A percentile compares a stretch with the other conserved stretches of the same genome.
phyloP scores from a whole-genome alignment of 2,329 filamentous ascomycete genomes.

The Fusarium sp. region DNA sequence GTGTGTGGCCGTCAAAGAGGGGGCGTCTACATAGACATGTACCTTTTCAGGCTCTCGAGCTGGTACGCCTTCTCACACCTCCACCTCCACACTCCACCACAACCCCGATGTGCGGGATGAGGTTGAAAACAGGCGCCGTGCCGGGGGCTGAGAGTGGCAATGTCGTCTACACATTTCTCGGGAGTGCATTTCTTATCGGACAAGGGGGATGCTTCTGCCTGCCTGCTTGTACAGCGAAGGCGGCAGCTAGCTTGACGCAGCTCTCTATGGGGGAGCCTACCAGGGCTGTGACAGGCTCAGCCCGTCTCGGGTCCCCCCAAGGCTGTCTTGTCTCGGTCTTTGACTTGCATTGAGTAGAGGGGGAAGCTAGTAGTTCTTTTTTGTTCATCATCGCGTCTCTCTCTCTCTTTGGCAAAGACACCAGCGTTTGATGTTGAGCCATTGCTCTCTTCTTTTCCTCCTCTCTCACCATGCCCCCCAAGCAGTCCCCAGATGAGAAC shows the following conservation, averaged over 20 bases:
- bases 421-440: background rate
- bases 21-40: background rate
- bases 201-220: background rate
- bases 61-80: background rate
- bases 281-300: constrained; percentile 9
- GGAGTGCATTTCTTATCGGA: background rate
- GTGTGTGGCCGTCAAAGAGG: background rate
- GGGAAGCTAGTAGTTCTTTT: background rate
- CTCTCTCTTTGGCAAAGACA: background rate
- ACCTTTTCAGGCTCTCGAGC: background rate
- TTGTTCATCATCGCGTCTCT: constrained; percentile 5
- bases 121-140: constrained; percentile 1
- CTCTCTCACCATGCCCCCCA: background rate
- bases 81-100: constrained; percentile 4
- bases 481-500: background rate
- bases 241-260: background rate
- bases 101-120: background rate
- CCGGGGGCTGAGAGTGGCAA: background rate
- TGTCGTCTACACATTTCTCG: background rate
- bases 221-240: background rate
- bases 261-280: background rate
- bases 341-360: background rate
- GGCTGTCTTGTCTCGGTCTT: background rate
- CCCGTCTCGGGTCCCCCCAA: constrained; percentile 1
- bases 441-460: background rate